Conservation (phyloP, 352 stramenopile species). For the Globisporangium splendens region DNA sequence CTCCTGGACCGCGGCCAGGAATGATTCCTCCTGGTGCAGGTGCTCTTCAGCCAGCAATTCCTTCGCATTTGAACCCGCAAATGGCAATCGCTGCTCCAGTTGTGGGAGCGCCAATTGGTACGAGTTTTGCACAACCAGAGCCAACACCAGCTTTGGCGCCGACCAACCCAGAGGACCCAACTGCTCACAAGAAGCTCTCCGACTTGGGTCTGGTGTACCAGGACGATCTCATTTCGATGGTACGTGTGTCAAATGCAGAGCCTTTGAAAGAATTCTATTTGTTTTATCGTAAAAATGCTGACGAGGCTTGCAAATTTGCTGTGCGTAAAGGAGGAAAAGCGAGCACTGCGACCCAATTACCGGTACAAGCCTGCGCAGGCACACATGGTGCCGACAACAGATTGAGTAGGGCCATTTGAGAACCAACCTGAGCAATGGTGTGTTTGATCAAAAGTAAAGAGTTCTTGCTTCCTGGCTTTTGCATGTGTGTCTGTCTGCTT, state of each 20-base stretch:
- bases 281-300: not conserved
- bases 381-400: constrained; percentile 4
- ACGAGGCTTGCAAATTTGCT: not conserved
- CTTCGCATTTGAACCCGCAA: constrained; percentile 27
- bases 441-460: constrained; percentile 19
- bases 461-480: not conserved
- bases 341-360: constrained; percentile 74
- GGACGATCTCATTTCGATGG: constrained; percentile 58
- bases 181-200: constrained; percentile 12
- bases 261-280: not conserved
- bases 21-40: constrained; percentile 10
- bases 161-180: constrained; percentile 25
- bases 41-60: not conserved
- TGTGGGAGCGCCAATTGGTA: constrained; percentile 6
- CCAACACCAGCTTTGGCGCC: constrained; percentile 12
- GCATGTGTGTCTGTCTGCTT: constrained; percentile 1
- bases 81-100: constrained; percentile 6
- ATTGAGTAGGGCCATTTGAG: not conserved
- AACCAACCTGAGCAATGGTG: too few species aligned
- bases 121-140: constrained; percentile 1
- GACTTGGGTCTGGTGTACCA: constrained; percentile 49
- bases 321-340: constrained; percentile 65
- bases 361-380: constrained; percentile 48
- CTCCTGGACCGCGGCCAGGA: not conserved
- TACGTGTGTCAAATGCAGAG: constrained; percentile 16